These are phyloP conservation scores for Metschnikowia orientalis DNA, from an alignment of 805 yeast genomes.

Conservation along the genomic window DNA sequence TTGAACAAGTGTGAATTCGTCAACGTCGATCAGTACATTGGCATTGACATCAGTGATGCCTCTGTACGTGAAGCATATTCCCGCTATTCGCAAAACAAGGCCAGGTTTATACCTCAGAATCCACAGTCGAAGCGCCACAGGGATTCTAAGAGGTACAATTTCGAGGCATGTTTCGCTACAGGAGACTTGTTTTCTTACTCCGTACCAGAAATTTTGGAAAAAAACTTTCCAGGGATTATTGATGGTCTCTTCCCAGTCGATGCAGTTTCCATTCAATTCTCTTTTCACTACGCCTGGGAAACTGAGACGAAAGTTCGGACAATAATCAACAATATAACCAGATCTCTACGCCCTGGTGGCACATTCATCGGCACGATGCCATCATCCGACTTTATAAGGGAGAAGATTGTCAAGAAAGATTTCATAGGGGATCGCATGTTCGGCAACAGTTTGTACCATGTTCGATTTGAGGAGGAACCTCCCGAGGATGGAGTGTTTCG, in stretches of 20 bases:
- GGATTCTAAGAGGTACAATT: conserved; percentile 49
- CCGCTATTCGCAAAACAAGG: conserved; percentile 57
- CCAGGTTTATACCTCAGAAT: conserved; percentile 32
- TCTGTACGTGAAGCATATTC: conserved; percentile 80
- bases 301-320: conserved; percentile 73
- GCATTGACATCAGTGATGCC: conserved; percentile 87
- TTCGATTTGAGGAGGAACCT: conserved; percentile 72
- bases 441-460: conserved; percentile 83
- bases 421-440: conserved; percentile 47
- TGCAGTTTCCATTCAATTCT: conserved; percentile 84
- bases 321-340: conserved; percentile 68
- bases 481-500: conserved; percentile 72
- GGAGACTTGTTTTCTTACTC: conserved; percentile 85
- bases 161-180: conserved; percentile 79
- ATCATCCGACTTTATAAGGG: conserved; percentile 75
- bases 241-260: conserved; percentile 79
- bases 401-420: conserved; percentile 52
- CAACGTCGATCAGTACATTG: conserved; percentile 70
- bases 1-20: conserved; percentile 82
- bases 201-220: conserved; percentile 59
- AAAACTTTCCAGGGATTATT: conserved; percentile 53
- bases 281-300: conserved; percentile 92
- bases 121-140: conserved; percentile 19
- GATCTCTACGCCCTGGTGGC: conserved; percentile 78
- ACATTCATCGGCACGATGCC: conserved; percentile 92